Evolutionary conservation across 2,329 filamentous ascomycete genomes (phyloP).

Genomic region (Capronia coronata): DNA sequence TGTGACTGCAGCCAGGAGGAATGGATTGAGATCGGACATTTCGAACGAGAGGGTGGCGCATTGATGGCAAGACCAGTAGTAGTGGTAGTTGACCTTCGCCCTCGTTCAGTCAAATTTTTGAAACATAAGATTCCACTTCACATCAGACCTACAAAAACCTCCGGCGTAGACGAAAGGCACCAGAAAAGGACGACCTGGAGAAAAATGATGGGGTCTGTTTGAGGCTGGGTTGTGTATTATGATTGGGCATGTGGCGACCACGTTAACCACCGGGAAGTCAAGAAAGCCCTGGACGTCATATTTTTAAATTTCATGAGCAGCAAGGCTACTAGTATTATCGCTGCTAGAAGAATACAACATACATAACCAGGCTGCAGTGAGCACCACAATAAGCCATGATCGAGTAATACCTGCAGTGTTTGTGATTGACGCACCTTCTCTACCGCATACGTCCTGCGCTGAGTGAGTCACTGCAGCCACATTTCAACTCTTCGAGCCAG

Average conservation of each 20-base stretch:
- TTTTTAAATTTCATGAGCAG: background rate
- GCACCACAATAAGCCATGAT: too few species aligned
- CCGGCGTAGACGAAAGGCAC: background rate
- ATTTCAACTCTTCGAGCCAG: background rate
- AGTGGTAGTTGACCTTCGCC: background rate
- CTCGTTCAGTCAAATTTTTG: background rate
- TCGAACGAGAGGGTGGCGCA: background rate
- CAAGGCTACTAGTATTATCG: background rate
- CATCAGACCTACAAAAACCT: too few species aligned
- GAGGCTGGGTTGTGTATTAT: too few species aligned
- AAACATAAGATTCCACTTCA: too few species aligned
- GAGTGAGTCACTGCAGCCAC: background rate
- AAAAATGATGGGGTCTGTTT: background rate
- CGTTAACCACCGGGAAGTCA: background rate
- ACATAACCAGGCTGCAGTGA: background rate
- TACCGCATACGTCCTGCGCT: background rate
- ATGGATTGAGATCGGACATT: constrained; percentile 49
- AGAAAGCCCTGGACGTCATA: background rate
- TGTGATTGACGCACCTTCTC: too few species aligned
- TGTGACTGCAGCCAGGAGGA: constrained; percentile 75
- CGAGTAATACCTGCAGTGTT: too few species aligned
- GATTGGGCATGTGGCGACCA: background rate
- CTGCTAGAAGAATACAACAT: background rate
- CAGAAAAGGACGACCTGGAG: background rate
- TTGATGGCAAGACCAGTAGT: too few species aligned